A percentile compares a stretch with the other conserved stretches of the same genome.
Conservation (phyloP, 148 eudicot genomes). For the Rhododendron williamsianum region DNA sequence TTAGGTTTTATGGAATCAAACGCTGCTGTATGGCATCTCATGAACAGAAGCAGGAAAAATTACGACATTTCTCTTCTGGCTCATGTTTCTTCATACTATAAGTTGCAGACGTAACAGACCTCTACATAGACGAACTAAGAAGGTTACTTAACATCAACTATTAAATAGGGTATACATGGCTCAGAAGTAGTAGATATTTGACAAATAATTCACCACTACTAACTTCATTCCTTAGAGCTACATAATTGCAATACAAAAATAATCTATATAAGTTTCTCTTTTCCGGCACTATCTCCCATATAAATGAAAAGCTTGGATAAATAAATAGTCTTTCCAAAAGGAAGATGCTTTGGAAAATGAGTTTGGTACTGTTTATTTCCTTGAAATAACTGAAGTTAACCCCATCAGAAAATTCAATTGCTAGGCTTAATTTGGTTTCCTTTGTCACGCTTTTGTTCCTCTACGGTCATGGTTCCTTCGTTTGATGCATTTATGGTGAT, state of each 20-base stretch:
- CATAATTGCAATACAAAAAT: not conserved
- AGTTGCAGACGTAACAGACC: not conserved
- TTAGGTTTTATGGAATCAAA: not conserved
- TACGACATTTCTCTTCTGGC: not conserved
- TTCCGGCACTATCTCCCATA: not conserved
- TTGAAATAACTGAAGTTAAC: not conserved
- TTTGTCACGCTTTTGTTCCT: constrained; percentile 3
- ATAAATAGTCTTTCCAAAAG: not conserved
- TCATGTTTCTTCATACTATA: not conserved
- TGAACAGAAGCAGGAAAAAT: not conserved
- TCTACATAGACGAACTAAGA: not conserved
- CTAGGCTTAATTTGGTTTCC: not conserved
- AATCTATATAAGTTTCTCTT: not conserved
- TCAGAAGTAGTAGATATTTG: not conserved
- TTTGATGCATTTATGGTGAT: constrained; percentile 16
- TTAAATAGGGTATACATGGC: not conserved
- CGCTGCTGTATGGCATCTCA: not conserved
- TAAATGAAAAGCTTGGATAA: not conserved
- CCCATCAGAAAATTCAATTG: not conserved
- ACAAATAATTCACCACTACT: not conserved
- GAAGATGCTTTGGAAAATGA: not conserved
- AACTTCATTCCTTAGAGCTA: not conserved
- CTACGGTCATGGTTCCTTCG: constrained; percentile 2
- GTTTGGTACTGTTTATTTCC: not conserved
- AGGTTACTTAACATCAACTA: not conserved